Percentiles rank a stretch among this genome's conserved stretches.
These are phyloP conservation scores for Lojkania enalia DNA, from an alignment of 2,329 filamentous ascomycete genomes.

Conservation along the genomic window DNA sequence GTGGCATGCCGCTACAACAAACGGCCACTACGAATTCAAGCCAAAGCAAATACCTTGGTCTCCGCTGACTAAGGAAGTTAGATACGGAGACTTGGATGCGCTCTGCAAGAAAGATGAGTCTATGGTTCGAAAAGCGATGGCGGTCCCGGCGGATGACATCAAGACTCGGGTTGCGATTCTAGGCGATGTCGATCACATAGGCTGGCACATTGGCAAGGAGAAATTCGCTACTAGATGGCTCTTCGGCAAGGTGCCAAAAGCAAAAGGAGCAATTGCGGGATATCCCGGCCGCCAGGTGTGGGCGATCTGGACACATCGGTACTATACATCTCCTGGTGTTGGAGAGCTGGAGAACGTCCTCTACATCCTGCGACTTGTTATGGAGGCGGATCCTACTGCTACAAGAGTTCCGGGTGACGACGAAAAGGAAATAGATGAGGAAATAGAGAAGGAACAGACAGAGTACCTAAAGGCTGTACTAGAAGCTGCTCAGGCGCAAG, in stretches of 20 bases:
- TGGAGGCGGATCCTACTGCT: slow-evolving; percentile 52
- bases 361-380: slow-evolving; percentile 66
- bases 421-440: slow-evolving; percentile 13
- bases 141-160: slow-evolving; percentile 34
- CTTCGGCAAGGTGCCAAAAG: slow-evolving; percentile 46
- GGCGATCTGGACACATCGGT: slow-evolving; percentile 67
- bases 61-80: slow-evolving; percentile 48
- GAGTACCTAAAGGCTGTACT: background rate
- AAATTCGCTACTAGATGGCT: slow-evolving; percentile 69
- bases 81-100: slow-evolving; percentile 59
- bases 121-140: slow-evolving; percentile 58
- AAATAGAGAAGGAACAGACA: slow-evolving; percentile 45
- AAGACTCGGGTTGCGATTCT: slow-evolving; percentile 63
- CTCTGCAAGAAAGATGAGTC: slow-evolving; percentile 66
- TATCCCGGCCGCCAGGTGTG: slow-evolving; percentile 59
- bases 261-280: slow-evolving; percentile 69
- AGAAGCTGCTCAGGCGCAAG: background rate
- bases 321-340: slow-evolving; percentile 37
- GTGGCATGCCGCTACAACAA: slow-evolving; percentile 71
- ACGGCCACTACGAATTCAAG: slow-evolving; percentile 66
- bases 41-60: slow-evolving; percentile 16
- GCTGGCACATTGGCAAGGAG: slow-evolving; percentile 77
- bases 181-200: slow-evolving; percentile 66
- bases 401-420: slow-evolving; percentile 12
- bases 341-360: slow-evolving; percentile 60